Percentiles rank a stretch among this genome's conserved stretches.
These are phyloP conservation scores for Keqinozyma sinolaborantium DNA, from an alignment of 1,139 yeast genomes.

Conservation along the genomic window DNA sequence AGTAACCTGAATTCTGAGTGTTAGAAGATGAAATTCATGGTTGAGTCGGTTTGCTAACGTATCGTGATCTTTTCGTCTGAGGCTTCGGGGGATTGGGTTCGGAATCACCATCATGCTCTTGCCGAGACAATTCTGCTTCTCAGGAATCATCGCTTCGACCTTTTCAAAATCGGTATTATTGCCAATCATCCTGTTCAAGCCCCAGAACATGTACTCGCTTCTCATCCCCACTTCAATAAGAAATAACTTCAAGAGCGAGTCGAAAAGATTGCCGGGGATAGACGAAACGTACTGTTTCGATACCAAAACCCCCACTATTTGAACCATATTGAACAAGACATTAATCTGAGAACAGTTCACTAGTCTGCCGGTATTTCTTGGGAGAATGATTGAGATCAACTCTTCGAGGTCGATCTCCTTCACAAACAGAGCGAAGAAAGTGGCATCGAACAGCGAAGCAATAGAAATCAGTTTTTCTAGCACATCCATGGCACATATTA, in stretches of 20 bases:
- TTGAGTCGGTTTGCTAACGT: slow-evolving; percentile 19
- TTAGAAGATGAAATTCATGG: slow-evolving; percentile 44
- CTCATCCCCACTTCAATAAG: slow-evolving; percentile 38
- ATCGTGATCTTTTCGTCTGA: slow-evolving; percentile 1
- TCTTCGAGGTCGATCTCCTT: slow-evolving; percentile 13
- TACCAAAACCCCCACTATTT: slow-evolving; percentile 19
- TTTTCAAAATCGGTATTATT: slow-evolving; percentile 40
- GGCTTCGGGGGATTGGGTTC: slow-evolving; percentile 22
- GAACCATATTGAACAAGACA: slow-evolving; percentile 32
- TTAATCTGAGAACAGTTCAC: slow-evolving; percentile 37
- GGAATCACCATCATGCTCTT: slow-evolving; percentile 27
- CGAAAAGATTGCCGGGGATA: slow-evolving; percentile 34
- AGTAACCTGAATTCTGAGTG: slow-evolving; percentile 38
- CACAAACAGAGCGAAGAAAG: slow-evolving; percentile 23
- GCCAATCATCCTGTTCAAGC: slow-evolving; percentile 53
- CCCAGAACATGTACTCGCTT: slow-evolving; percentile 43
- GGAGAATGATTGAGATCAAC: slow-evolving; percentile 27
- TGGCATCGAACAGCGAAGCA: slow-evolving; percentile 20
- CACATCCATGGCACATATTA: slow-evolving; percentile 52
- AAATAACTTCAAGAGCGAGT: slow-evolving; percentile 37
- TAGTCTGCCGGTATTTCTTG: slow-evolving; percentile 39
- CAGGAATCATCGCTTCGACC: slow-evolving; percentile 31
- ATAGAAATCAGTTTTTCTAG: slow-evolving; percentile 38
- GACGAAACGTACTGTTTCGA: slow-evolving; percentile 1
- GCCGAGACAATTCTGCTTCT: slow-evolving; percentile 18